phyloP scores from a whole-genome alignment of 331 rosid species.

The Cydonia oblonga region DNA sequence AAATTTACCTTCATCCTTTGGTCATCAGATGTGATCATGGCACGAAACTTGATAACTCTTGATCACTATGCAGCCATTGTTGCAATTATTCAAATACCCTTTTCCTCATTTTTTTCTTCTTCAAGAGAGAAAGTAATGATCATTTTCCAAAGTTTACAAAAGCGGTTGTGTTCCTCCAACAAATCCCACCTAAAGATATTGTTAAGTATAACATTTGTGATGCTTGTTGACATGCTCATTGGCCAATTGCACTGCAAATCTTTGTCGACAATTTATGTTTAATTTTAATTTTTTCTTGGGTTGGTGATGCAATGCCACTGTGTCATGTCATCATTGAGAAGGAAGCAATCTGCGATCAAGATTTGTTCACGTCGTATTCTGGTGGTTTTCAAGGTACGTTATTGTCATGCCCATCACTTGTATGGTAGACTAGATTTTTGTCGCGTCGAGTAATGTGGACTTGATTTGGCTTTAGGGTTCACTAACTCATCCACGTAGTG shows the following conservation, averaged over 20 bases:
- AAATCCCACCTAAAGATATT: not conserved
- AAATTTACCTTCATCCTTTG: not conserved
- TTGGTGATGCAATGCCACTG: slow-evolving; percentile 13
- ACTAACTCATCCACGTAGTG: not conserved
- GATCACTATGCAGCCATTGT: slow-evolving; percentile 7
- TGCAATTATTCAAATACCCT: slow-evolving; percentile 32
- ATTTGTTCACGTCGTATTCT: not conserved
- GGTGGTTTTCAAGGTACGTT: not conserved
- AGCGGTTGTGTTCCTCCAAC: not conserved
- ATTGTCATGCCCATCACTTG: slow-evolving; percentile 6
- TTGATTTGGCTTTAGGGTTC: not conserved
- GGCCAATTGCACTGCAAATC: slow-evolving; percentile 1
- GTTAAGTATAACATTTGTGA: not conserved
- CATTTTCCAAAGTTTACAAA: slow-evolving; percentile 5
- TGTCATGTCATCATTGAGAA: slow-evolving; percentile 23
- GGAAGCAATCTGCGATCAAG: not conserved
- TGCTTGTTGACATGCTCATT: slow-evolving; percentile 2
- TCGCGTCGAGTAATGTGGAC: not conserved
- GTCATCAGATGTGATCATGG: slow-evolving; percentile 17
- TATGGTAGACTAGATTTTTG: not conserved
- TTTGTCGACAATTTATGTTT: not conserved
- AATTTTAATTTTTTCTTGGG: not conserved
- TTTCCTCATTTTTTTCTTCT: not conserved
- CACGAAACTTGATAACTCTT: slow-evolving; percentile 15
- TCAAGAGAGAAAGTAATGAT: slow-evolving; percentile 3